Evolutionary conservation across 148 eudicot species (phyloP), one percentile per base, ranked within the genome.

Genomic region (Oxyria digyna): DNA sequence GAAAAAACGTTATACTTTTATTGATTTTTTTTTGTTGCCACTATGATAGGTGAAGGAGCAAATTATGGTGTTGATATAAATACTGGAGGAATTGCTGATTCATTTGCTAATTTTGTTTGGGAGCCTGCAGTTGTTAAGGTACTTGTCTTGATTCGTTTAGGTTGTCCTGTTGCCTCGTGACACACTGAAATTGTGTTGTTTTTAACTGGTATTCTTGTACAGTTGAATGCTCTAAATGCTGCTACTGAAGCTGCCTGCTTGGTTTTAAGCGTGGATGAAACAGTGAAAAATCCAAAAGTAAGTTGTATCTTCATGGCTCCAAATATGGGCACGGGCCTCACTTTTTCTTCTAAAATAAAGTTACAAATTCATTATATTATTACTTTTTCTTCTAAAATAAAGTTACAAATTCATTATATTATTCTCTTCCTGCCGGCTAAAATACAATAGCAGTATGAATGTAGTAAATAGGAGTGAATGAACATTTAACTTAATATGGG

Each of bases 111-210:
- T 76, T 92, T 89, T 73, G 98, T 92, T 67, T 92, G 98, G 96
- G 98, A 92, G 73, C 98, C 98, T 62, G 96, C 98, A 12, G 96
- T 92, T 17, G 98, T 92, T 26, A 92, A 89, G 89, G 98, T 92
- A 72, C 15, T 43, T 43, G n/a, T 4, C 48, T 43, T 43, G n/a
- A 43, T 43, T 43, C 48, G 10, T 43, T 13, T 13, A 43, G 48
- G 3, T 43, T 43, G 48, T 15, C 48, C 13, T 43, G 48, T 43
- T 13, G 48, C 48, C 6, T 13, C n/a, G 15, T 43, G 48, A 42
- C n/a, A 42, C n/a, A 42, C 17, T 43, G 48, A 43, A 43, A 8
- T 15, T 43, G 13, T 43, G 4, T 4, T 43, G 48, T 43, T 43
- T 17, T 18, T 43, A 43, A 8, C 17, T 43, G 3, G n/a, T 13